These are phyloP conservation scores for Tylopilus rubrobrunneus DNA, from an alignment of 768 basidiomycete genomes.

Conservation along the genomic window DNA sequence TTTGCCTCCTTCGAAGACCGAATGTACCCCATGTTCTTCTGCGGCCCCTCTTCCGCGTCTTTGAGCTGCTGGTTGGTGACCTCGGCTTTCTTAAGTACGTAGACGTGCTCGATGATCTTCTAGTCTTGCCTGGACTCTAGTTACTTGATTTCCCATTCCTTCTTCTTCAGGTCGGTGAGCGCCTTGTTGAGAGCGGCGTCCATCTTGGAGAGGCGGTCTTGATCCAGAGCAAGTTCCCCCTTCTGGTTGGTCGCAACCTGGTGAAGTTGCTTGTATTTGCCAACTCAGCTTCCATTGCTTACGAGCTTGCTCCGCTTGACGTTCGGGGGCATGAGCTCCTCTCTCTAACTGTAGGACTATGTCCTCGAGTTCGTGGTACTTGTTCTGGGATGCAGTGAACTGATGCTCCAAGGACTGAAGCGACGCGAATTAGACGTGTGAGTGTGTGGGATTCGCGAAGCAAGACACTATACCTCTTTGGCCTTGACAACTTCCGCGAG, in stretches of 20 bases:
- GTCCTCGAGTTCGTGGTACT: conserved; percentile 87
- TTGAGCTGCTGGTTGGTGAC: conserved; percentile 89
- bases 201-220: conserved; percentile 66
- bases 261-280: conserved; percentile 75
- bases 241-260: conserved; percentile 58
- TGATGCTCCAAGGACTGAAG: conserved; percentile 73
- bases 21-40: conserved; percentile 70
- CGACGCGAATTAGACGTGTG: neutral
- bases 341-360: conserved; percentile 78
- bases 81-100: conserved; percentile 95
- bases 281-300: conserved; percentile 74
- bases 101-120: conserved; percentile 97
- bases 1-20: conserved; percentile 86
- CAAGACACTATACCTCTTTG: too few species aligned
- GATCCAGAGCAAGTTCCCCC: conserved; percentile 61
- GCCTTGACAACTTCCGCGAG: too few species aligned
- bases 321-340: conserved; percentile 69
- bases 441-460: too few species aligned
- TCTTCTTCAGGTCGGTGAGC: conserved; percentile 71
- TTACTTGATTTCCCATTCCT: conserved; percentile 85
- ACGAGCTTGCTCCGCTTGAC: conserved; percentile 65
- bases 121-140: conserved; percentile 88
- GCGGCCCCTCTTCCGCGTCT: conserved; percentile 75
- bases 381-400: conserved; percentile 63
- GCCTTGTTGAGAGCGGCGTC: conserved; percentile 81